Evolutionary conservation across 768 basidiomycete genomes (phyloP), one percentile per base, ranked within the genome.

Genomic region (Phlebiopsis flavidoalba): DNA sequence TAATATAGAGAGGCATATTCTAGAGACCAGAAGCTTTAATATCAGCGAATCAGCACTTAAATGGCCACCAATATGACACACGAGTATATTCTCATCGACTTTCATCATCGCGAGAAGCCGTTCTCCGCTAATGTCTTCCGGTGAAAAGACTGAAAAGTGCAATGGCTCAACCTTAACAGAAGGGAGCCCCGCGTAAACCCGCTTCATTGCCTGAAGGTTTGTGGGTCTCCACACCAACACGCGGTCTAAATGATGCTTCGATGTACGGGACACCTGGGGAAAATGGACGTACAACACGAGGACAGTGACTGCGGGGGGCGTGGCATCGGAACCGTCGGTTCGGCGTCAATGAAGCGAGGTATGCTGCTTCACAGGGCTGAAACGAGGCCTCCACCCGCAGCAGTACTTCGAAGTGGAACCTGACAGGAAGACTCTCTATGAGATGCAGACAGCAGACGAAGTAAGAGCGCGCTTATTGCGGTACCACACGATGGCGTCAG

Each of bases 81-180:
- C 1, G 81, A 79, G 0, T 43, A 40, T 55, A 40, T 55, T 51
- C 19, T 63, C 58, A 15, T 79, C 83, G 2, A 86, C 76, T 0
- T 85, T 81, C 87, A 88, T 88, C 84, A 88, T 85, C 0, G 85
- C 83, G 43, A 87, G 64, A 57, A 88, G 81, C 2, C 86, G 82
- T 33, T 81, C 75, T 3, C 84, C 83, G 67, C 87, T 86, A 0
- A 87, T 74, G 53, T 88, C 87, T 12, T 77, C 75, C 60, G 82
- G 79, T 7, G 75, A 72, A 49, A 88, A 79, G 0, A 81, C 79
- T 7, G 75, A 72, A 49, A 88, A 79, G 0, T 76, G 67, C 15
- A 88, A 68, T 0, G 86, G 81, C 59, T 81, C 75, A 0, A 87
- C 82, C 0, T 60, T 72, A 12, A 87, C 78, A 19, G 75, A 72